phyloP scores from a whole-genome alignment of 371 early-diverging fungal genomes.

The Sporodiniella umbellata region DNA sequence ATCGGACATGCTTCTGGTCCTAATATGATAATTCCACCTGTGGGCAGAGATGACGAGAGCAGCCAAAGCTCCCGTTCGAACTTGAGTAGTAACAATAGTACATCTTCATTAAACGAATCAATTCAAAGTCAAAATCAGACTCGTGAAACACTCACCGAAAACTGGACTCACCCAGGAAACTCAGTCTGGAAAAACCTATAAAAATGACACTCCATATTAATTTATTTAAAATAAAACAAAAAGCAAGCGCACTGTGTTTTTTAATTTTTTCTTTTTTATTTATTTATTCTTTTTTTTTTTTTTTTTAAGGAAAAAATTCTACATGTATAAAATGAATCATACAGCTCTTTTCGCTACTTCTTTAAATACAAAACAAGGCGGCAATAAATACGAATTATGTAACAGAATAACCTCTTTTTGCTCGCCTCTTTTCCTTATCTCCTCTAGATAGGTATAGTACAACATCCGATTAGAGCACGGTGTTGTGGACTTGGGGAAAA shows the following conservation, averaged over 20 bases:
- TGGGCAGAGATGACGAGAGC: neutral
- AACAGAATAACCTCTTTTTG: too few relatives aligned
- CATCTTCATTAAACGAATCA: neutral
- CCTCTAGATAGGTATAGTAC: constrained; percentile 20
- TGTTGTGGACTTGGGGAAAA: constrained; percentile 51
- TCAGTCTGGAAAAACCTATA: constrained; percentile 16
- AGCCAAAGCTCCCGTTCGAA: neutral
- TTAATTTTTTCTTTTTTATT: constrained; percentile 6
- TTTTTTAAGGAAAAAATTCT: constrained; percentile 3
- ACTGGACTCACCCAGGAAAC: constrained; percentile 17
- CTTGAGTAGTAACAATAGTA: neutral
- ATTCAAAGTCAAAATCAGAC: constrained; percentile 1
- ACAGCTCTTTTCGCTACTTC: too few relatives aligned
- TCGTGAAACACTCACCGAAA: neutral
- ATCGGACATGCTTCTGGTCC: constrained; percentile 28
- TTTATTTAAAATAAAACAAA: neutral
- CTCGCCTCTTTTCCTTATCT: neutral
- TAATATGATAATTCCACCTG: constrained; percentile 26
- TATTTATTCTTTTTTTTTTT: neutral
- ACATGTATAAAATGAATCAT: constrained; percentile 3
- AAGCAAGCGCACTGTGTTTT: too few relatives aligned
- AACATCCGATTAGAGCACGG: constrained; percentile 63
- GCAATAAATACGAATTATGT: constrained; percentile 6
- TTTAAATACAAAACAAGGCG: too few relatives aligned
- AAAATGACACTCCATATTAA: neutral